Percentiles rank a stretch among this genome's conserved stretches.
These are phyloP conservation scores for Agrocybe pediades DNA, from an alignment of 768 basidiomycete species.

Conservation along the genomic window DNA sequence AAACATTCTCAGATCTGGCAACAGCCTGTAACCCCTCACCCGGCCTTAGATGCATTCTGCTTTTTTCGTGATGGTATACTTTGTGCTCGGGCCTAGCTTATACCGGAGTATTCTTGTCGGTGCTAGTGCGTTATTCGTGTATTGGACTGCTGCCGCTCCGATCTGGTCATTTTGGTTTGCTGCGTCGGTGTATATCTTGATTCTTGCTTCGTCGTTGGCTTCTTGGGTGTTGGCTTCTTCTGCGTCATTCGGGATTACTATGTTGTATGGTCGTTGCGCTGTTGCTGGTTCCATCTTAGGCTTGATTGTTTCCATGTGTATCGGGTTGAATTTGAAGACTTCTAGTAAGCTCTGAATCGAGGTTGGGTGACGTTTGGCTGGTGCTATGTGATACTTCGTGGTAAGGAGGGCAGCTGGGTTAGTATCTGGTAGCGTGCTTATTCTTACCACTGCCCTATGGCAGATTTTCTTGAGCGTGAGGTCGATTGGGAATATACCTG, in stretches of 20 bases:
- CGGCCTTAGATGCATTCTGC: no score
- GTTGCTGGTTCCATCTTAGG: neutral
- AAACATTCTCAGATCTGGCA: no score
- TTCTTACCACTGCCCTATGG: conserved; percentile 1
- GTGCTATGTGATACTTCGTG: neutral
- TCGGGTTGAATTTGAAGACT: neutral
- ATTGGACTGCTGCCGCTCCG: no score
- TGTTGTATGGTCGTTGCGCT: neutral
- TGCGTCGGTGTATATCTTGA: neutral
- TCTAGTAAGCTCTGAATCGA: neutral
- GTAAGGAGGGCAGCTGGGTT: neutral
- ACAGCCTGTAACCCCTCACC: no score
- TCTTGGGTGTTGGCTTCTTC: conserved; percentile 1
- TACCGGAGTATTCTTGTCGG: no score
- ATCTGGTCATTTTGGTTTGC: no score
- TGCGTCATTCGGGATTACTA: neutral
- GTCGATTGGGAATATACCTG: conserved; percentile 9
- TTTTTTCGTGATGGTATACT: no score
- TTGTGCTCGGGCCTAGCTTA: no score
- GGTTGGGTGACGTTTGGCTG: neutral
- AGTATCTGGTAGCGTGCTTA: conserved; percentile 5
- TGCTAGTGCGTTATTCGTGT: no score
- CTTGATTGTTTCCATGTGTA: neutral
- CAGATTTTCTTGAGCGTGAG: conserved; percentile 6
- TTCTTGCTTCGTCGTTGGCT: neutral